Evolutionary conservation across 805 yeast genomes (phyloP).

Genomic region (Suhomyces faveliae): DNA sequence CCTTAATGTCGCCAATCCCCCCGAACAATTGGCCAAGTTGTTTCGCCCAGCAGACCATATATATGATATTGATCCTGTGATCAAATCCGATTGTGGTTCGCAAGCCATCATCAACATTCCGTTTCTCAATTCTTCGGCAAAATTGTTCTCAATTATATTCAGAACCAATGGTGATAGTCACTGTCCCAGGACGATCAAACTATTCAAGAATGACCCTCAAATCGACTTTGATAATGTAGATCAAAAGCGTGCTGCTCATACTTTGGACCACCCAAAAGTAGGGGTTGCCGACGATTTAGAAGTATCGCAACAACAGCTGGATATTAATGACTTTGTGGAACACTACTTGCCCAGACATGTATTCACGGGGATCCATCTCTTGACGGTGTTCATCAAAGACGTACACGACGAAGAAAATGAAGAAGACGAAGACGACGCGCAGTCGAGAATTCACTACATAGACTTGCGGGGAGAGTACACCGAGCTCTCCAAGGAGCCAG

Average conservation of each 20-base stretch:
- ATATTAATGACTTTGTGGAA: conserved; percentile 64
- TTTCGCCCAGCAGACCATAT: conserved; percentile 54
- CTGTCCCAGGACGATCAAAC: conserved; percentile 67
- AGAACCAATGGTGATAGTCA: conserved; percentile 60
- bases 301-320: conserved; percentile 29
- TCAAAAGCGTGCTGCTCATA: conserved; percentile 48
- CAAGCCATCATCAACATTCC: conserved; percentile 79
- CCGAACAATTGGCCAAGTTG: conserved; percentile 48
- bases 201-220: conserved; percentile 67
- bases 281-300: conserved; percentile 46
- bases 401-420: conserved; percentile 46
- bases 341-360: conserved; percentile 73
- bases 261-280: conserved; percentile 61
- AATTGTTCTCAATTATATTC: conserved; percentile 68
- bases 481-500: conserved; percentile 62
- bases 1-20: conserved; percentile 56
- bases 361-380: conserved; percentile 66
- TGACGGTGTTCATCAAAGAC: conserved; percentile 67
- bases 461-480: conserved; percentile 77
- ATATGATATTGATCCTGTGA: conserved; percentile 45
- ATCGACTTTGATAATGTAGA: conserved; percentile 71
- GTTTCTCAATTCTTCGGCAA: conserved; percentile 66
- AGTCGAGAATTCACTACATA: conserved; percentile 59
- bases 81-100: conserved; percentile 75
- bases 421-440: conserved; percentile 50